These are phyloP conservation scores for Saccharomycopsis schoenii DNA, from an alignment of 805 yeast species.

Conservation along the genomic window DNA sequence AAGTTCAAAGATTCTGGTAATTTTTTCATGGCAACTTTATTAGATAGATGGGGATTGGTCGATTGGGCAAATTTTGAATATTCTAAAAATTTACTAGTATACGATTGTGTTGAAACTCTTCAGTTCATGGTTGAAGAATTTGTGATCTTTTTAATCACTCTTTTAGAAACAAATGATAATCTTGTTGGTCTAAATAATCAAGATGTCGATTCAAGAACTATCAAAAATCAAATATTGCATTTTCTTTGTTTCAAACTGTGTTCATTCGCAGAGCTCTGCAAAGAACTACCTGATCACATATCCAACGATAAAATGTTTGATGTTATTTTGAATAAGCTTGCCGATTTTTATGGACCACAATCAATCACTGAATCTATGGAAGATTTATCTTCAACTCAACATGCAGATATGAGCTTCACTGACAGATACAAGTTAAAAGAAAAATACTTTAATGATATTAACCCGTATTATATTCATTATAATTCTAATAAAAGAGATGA, in stretches of 20 bases:
- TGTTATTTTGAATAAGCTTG: constrained; percentile 41
- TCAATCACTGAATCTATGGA: constrained; percentile 27
- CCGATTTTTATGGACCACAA: constrained; percentile 54
- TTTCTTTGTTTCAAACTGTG: constrained; percentile 66
- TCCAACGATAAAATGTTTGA: constrained; percentile 68
- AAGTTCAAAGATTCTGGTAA: constrained; percentile 21
- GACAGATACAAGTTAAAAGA: constrained; percentile 64
- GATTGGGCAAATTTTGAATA: constrained; percentile 42
- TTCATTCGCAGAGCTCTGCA: constrained; percentile 59
- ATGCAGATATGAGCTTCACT: constrained; percentile 27
- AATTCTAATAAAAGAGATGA: constrained; percentile 75
- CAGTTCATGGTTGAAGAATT: constrained; percentile 74
- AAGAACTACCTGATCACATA: constrained; percentile 67
- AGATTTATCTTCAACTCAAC: background rate
- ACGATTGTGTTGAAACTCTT: constrained; percentile 29
- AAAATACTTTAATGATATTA: constrained; percentile 42
- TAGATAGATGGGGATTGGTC: constrained; percentile 60
- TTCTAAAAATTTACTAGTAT: constrained; percentile 32
- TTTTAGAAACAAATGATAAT: constrained; percentile 27
- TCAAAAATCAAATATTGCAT: constrained; percentile 70
- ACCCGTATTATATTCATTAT: constrained; percentile 77
- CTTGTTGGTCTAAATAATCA: constrained; percentile 40
- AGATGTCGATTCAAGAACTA: constrained; percentile 39
- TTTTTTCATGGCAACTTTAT: constrained; percentile 43
- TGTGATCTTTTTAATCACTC: constrained; percentile 23